These are phyloP conservation scores for Podaxis sp. DNA, from an alignment of 768 basidiomycete genomes.

Conservation along the genomic window DNA sequence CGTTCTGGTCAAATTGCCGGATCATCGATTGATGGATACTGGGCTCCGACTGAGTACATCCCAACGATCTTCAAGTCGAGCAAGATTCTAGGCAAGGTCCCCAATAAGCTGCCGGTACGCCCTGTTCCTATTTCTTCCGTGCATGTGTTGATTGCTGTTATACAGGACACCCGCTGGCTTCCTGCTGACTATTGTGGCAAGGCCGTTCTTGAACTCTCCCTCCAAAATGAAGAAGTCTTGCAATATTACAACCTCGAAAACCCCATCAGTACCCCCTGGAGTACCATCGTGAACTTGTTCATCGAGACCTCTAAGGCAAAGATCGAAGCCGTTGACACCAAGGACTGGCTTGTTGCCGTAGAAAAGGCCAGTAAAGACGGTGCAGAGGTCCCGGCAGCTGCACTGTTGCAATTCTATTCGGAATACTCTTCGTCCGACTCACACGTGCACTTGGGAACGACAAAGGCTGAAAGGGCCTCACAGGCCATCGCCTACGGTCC, in stretches of 20 bases:
- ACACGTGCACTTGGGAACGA: neutral
- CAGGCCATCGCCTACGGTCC: constrained; percentile 7
- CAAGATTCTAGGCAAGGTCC: constrained; percentile 12
- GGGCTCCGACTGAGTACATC: constrained; percentile 17
- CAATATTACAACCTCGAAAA: constrained; percentile 18
- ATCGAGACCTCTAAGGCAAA: neutral
- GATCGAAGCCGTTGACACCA: constrained; percentile 8
- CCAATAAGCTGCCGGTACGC: constrained; percentile 12
- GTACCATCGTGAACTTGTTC: constrained; percentile 5
- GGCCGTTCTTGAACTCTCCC: constrained; percentile 11
- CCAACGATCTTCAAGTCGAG: constrained; percentile 15
- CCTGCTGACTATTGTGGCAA: constrained; percentile 13
- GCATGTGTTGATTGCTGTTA: neutral
- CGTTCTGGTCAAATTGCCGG: constrained; percentile 16
- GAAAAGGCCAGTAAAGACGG: neutral
- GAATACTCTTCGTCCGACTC: neutral
- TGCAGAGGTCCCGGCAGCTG: constrained; percentile 10
- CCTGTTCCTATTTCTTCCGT: neutral
- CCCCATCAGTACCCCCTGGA: constrained; percentile 13
- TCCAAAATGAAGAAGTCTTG: constrained; percentile 10
- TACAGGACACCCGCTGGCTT: constrained; percentile 14
- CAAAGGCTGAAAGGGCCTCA: constrained; percentile 8
- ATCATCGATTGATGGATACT: constrained; percentile 13
- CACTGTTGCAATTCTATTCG: constrained; percentile 11
- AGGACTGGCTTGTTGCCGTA: constrained; percentile 11